These are phyloP conservation scores for Malus fusca DNA, from an alignment of 306 rosid species.

Conservation along the genomic window DNA sequence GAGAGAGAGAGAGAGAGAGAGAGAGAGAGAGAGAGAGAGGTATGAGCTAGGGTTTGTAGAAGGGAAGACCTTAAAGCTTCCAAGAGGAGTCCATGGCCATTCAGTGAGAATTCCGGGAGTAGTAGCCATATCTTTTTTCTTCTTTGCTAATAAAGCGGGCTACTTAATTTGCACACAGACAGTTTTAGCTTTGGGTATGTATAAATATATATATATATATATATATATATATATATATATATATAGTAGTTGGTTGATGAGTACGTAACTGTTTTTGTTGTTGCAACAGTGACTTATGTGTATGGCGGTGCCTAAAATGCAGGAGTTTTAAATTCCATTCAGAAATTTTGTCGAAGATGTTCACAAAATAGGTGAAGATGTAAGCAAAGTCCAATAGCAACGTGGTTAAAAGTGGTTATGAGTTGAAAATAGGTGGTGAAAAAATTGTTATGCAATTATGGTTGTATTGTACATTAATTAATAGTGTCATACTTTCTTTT, in stretches of 20 bases:
- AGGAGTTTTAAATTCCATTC: neutral
- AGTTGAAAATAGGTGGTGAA: neutral
- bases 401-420: neutral
- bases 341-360: neutral
- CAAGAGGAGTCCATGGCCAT: slow-evolving; percentile 55
- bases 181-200: neutral
- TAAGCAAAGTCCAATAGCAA: neutral
- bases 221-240: neutral
- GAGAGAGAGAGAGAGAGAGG: neutral
- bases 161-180: neutral
- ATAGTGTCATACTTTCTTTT: neutral
- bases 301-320: neutral
- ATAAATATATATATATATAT: neutral
- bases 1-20: neutral
- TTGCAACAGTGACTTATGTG: neutral
- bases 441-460: neutral
- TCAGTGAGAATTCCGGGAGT: slow-evolving; percentile 49
- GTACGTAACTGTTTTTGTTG: neutral
- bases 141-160: neutral
- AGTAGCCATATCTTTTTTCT: slow-evolving; percentile 30
- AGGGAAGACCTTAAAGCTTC: slow-evolving; percentile 37
- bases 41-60: neutral
- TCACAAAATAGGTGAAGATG: neutral
- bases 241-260: neutral
- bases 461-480: neutral